phyloP scores from a whole-genome alignment of 495 filamentous ascomycete genomes.

The Patellaria atrata region DNA sequence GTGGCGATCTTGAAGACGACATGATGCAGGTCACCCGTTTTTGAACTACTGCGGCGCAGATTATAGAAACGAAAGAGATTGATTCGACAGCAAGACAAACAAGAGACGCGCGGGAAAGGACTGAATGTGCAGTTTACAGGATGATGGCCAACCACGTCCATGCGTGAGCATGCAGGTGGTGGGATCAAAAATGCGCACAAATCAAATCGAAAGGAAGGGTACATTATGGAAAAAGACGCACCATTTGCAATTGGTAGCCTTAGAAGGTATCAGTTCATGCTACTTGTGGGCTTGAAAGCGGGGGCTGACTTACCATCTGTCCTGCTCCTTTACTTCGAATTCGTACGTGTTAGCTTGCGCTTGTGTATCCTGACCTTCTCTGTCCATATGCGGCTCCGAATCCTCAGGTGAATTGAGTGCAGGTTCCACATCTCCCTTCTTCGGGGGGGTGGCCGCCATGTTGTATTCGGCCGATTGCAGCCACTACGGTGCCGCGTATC shows the following conservation, averaged over 20 bases:
- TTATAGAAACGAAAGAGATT: conserved; percentile 13
- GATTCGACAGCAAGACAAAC: conserved; percentile 26
- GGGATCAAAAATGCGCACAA: conserved; percentile 43
- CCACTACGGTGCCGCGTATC: conserved; percentile 23
- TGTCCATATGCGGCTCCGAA: conserved; percentile 53
- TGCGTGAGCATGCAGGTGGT: conserved; percentile 30
- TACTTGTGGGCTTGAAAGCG: no score
- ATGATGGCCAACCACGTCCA: conserved; percentile 33
- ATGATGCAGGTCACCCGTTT: conserved; percentile 22
- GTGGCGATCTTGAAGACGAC: conserved; percentile 30
- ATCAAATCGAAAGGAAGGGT: conserved; percentile 27
- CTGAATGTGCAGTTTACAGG: conserved; percentile 32
- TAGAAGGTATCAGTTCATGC: no score
- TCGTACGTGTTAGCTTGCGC: conserved; percentile 60
- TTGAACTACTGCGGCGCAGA: conserved; percentile 16
- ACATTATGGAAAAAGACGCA: conserved; percentile 43
- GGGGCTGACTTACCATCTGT: no score
- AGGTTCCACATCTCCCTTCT: conserved; percentile 78
- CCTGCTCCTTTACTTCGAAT: conserved; percentile 99
- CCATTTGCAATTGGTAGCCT: conserved; percentile 99
- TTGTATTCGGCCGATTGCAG: conserved; percentile 56
- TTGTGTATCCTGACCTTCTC: conserved; percentile 48
- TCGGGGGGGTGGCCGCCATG: conserved; percentile 87
- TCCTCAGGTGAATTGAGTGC: conserved; percentile 89
- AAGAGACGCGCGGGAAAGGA: conserved; percentile 29